These are phyloP conservation scores for Globisporangium uncinulatum DNA, from an alignment of 352 stramenopile species.

Conservation along the genomic window DNA sequence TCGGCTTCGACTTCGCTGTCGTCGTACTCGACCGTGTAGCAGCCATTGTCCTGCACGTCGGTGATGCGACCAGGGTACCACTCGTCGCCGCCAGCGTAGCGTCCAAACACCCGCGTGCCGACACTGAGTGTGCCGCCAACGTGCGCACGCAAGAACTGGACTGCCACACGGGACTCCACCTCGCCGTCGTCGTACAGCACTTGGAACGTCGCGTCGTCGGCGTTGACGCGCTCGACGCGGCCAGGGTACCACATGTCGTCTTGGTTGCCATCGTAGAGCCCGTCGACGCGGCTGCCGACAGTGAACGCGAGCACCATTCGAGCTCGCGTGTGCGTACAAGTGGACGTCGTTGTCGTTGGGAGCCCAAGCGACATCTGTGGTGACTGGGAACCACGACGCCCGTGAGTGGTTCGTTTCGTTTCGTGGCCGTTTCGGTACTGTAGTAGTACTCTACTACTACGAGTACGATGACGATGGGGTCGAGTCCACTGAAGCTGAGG, in stretches of 20 bases:
- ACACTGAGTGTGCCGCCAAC: conserved; percentile 61
- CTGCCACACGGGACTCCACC: conserved; percentile 33
- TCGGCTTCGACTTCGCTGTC: conserved; percentile 66
- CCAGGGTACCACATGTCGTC: conserved; percentile 80
- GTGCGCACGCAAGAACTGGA: conserved; percentile 44
- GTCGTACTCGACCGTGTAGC: conserved; percentile 77
- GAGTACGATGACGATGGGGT: too few relatives aligned
- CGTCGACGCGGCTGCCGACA: conserved; percentile 64
- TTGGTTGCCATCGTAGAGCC: conserved; percentile 73
- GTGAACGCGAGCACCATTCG: conserved; percentile 17
- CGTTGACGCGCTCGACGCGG: conserved; percentile 29
- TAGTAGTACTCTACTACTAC: too few relatives aligned
- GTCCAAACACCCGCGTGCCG: conserved; percentile 61
- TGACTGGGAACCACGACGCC: too few relatives aligned
- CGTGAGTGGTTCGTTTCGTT: too few relatives aligned
- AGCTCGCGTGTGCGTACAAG: too few relatives aligned
- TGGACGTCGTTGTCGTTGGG: neutral
- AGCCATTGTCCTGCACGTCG: conserved; percentile 53
- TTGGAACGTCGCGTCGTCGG: conserved; percentile 25
- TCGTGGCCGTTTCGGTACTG: too few relatives aligned
- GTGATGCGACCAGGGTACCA: conserved; percentile 62
- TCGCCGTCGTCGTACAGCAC: conserved; percentile 79
- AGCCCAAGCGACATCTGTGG: too few relatives aligned
- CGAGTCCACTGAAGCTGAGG: too few relatives aligned
- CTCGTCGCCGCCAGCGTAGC: conserved; percentile 63